A percentile compares a stretch with the other conserved stretches of the same genome.
These are phyloP conservation scores for Cystofilobasidium bisporidii DNA, from an alignment of 768 basidiomycete species.

Conservation along the genomic window DNA sequence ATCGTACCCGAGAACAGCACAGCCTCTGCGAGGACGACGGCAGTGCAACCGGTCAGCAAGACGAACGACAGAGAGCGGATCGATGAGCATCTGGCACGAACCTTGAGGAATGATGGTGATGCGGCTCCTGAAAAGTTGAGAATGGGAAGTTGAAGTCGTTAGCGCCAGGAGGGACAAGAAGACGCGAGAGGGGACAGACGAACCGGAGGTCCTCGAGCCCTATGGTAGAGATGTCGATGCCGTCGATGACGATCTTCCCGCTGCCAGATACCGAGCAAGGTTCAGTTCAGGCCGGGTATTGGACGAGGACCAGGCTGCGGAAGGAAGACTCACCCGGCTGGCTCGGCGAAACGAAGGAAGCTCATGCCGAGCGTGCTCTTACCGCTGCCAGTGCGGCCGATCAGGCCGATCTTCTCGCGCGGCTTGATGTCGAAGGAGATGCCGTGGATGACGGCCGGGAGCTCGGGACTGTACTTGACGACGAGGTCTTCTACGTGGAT, in stretches of 20 bases:
- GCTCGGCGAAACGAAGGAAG: conserved; percentile 74
- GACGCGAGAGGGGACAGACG: too few relatives aligned
- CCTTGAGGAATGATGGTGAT: conserved; percentile 45
- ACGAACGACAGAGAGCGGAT: too few relatives aligned
- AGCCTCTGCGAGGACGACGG: too few relatives aligned
- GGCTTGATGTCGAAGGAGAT: conserved; percentile 61
- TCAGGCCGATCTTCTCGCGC: conserved; percentile 47
- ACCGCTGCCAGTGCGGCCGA: conserved; percentile 38
- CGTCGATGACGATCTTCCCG: conserved; percentile 73
- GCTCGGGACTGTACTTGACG: conserved; percentile 67
- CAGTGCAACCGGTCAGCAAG: too few relatives aligned
- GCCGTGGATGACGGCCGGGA: conserved; percentile 67
- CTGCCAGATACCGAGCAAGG: too few relatives aligned
- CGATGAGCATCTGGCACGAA: too few relatives aligned
- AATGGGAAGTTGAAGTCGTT: too few relatives aligned
- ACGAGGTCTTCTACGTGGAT: conserved; percentile 53
- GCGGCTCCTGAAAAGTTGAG: too few relatives aligned
- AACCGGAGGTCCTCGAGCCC: conserved; percentile 62
- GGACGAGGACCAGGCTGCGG: too few relatives aligned
- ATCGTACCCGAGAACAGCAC: conserved; percentile 51
- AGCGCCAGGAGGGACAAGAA: too few relatives aligned
- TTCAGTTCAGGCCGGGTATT: too few relatives aligned
- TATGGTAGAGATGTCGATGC: conserved; percentile 76
- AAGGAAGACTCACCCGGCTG: conserved; percentile 35
- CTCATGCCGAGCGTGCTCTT: conserved; percentile 66